phyloP scores from a whole-genome alignment of 495 filamentous ascomycete genomes.

The Filosporella fistucella region DNA sequence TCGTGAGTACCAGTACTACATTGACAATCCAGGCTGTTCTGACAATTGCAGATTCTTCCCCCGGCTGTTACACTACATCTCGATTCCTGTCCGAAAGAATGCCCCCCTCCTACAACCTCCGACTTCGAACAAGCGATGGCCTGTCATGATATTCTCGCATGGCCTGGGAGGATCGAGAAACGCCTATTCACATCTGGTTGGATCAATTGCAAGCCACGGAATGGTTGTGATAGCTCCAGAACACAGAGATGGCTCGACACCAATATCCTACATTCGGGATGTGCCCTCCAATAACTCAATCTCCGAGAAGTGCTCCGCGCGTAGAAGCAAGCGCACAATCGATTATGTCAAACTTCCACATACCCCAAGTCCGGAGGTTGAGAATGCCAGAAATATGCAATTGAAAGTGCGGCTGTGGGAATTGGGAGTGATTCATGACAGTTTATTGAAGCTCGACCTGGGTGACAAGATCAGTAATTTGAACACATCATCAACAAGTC shows the following conservation, averaged over 20 bases:
- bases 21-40: not conserved
- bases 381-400: constrained; percentile 57
- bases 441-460: constrained; percentile 55
- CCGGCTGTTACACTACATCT: constrained; percentile 61
- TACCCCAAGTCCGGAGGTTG: constrained; percentile 47
- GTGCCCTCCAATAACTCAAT: constrained; percentile 29
- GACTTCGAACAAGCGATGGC: constrained; percentile 48
- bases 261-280: constrained; percentile 57
- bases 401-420: constrained; percentile 71
- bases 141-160: constrained; percentile 77
- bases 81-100: constrained; percentile 49
- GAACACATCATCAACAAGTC: constrained; percentile 39
- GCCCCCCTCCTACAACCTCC: constrained; percentile 32
- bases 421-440: constrained; percentile 56
- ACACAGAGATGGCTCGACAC: constrained; percentile 69
- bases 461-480: constrained; percentile 41
- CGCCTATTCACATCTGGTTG: constrained; percentile 67
- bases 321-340: constrained; percentile 27
- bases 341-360: constrained; percentile 50
- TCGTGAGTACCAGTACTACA: constrained; percentile 43
- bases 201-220: constrained; percentile 69
- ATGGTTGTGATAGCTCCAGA: constrained; percentile 72
- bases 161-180: constrained; percentile 71
- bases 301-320: constrained; percentile 27
- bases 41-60: constrained; percentile 46